These are phyloP conservation scores for sunflower (Helianthus annuus) DNA, from an alignment of 129 eudicot species.

Conservation along the genomic window DNA sequence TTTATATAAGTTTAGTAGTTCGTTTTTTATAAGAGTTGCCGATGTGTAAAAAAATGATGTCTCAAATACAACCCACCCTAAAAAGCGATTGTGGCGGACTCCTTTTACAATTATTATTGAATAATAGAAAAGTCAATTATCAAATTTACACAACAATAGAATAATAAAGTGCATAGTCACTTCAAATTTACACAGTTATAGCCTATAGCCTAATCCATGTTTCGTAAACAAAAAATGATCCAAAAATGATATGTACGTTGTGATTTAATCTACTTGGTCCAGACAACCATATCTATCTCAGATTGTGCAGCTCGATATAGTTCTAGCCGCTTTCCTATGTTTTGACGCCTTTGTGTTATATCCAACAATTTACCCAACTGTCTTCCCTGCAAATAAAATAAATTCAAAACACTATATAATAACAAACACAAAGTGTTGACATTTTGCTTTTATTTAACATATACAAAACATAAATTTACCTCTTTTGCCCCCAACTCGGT, in stretches of 20 bases:
- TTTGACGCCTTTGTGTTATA: constrained; percentile 72
- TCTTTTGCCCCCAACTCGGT: constrained; percentile 82
- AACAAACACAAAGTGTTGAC: neutral
- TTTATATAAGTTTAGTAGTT: no score
- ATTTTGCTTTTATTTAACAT: neutral
- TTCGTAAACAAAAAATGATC: neutral
- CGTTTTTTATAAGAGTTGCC: no score
- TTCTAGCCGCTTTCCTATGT: constrained; percentile 81
- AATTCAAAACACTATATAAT: neutral
- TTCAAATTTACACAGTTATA: no score
- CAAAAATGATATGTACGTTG: neutral
- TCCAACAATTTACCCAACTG: constrained; percentile 78
- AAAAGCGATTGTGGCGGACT: no score
- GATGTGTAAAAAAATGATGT: no score
- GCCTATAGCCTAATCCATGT: no score
- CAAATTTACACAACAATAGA: no score
- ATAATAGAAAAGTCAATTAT: no score
- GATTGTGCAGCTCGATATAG: constrained; percentile 85
- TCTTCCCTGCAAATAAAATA: constrained; percentile 51
- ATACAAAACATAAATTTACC: constrained; percentile 31
- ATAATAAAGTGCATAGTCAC: no score
- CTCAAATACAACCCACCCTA: no score
- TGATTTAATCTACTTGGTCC: constrained; percentile 58
- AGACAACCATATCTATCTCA: constrained; percentile 86
- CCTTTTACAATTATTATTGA: no score